These are phyloP conservation scores for Pythium monospermum DNA, from an alignment of 352 stramenopile genomes.

Conservation along the genomic window DNA sequence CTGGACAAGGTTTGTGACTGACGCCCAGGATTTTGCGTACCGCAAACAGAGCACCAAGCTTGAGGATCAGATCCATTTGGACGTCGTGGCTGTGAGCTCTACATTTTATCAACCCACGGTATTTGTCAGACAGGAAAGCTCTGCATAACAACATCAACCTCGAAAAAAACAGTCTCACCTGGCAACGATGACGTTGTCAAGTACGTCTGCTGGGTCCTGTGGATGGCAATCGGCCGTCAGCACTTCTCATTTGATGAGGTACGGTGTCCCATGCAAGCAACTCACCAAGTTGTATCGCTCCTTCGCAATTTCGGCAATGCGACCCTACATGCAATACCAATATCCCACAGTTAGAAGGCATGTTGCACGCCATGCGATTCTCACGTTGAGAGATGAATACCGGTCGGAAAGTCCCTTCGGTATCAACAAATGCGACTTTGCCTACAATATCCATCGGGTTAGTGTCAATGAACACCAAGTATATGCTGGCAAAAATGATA, in stretches of 20 bases:
- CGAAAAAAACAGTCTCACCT: constrained; percentile 41
- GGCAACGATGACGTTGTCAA: constrained; percentile 93
- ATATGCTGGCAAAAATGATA: neutral
- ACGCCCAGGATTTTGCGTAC: constrained; percentile 28
- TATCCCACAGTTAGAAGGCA: neutral
- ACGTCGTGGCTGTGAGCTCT: constrained; percentile 85
- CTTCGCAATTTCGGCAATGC: constrained; percentile 81
- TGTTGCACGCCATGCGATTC: neutral
- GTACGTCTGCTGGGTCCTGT: constrained; percentile 81
- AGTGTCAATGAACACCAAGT: neutral
- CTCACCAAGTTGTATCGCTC: constrained; percentile 69
- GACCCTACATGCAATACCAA: constrained; percentile 34
- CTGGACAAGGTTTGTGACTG: neutral
- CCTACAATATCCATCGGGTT: constrained; percentile 22
- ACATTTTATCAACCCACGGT: neutral
- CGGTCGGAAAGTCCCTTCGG: constrained; percentile 90
- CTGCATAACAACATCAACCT: neutral
- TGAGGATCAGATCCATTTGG: constrained; percentile 87
- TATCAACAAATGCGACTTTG: constrained; percentile 89
- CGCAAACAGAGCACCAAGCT: constrained; percentile 62
- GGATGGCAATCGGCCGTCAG: neutral
- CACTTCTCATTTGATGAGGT: neutral
- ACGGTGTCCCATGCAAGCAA: neutral
- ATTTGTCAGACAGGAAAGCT: neutral
- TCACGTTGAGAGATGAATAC: constrained; percentile 22